Base-by-base conservation (phyloP, 202 grass and related monocot genomes). In the Miscanthus sacchariflorus region DNA sequence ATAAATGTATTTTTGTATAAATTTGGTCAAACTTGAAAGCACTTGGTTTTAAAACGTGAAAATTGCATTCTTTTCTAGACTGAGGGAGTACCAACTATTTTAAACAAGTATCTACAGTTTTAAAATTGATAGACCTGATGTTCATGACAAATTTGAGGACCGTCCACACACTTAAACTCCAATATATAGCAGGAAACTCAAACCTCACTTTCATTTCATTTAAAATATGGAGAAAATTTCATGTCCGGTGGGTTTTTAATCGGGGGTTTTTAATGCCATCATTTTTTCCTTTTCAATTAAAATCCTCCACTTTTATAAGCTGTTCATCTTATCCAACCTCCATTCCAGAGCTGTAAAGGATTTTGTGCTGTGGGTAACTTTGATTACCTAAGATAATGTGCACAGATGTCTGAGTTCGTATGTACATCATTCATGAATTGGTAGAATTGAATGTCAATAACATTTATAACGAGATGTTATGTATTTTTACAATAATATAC, bases 371-470 rank as follows among this genome's bases (percentile, higher is more conserved):
- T 36, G 39, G 17, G 18, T 35, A 84, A 76, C n/a, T 66, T 76
- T 61, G 56, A 66, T 59, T 59, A 23, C 19, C 54, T 58, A 58
- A 58, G 54, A 49, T 52, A 17, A 14, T 50, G 48, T 52, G 49
- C 49, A 52, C 46, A 52, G 49, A 52, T 52, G 52, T 56, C 19
- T 70, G 19, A 39, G 6, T 56, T 82, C 27, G 25, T 83, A 83
- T 58, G 46, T 42, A 59, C 81, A 83, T 19, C 35, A 61, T 74
- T 63, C 50, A 33, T 36, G 39, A 86, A 83, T 69, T 48, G 46
- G 73, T 73, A 83, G 45, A 82, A 82, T 73, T 68, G 70, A 91
- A 88, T 56, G 33, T 72, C 2, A 43, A 73, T 48, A 68, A 39
- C 43, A 74, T 35, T 50, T 56, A 72, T 10, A 48, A 44, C 56